Conservation (phyloP, 1,139 yeast genomes). For the Pichia terricola region DNA sequence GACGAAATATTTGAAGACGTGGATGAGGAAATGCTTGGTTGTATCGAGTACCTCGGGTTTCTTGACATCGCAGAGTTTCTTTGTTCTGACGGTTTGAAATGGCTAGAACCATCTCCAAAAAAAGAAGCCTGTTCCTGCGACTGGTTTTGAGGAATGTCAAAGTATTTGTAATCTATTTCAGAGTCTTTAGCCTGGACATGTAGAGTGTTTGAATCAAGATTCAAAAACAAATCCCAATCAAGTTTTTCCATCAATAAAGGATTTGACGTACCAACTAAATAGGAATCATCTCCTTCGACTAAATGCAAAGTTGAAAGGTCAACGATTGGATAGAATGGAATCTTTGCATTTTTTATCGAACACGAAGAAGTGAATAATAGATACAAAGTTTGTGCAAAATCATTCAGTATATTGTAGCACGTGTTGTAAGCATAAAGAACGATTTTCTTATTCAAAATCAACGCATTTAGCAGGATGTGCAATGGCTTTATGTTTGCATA, state of each 20-base stretch:
- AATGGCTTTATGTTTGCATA: slow-evolving; percentile 17
- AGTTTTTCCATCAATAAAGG: slow-evolving; percentile 36
- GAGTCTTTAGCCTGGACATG: slow-evolving; percentile 1
- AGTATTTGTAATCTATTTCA: slow-evolving; percentile 4
- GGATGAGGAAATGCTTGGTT: slow-evolving; percentile 1
- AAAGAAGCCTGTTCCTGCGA: not conserved
- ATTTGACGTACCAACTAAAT: slow-evolving; percentile 47
- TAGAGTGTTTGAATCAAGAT: slow-evolving; percentile 30
- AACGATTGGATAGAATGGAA: slow-evolving; percentile 40
- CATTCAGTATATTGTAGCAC: slow-evolving; percentile 40
- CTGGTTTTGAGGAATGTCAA: not conserved
- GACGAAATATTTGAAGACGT: slow-evolving; percentile 4
- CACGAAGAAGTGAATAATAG: slow-evolving; percentile 28
- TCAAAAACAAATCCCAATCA: slow-evolving; percentile 45
- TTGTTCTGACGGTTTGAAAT: not conserved
- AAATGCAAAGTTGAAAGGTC: slow-evolving; percentile 44
- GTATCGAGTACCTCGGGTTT: not conserved
- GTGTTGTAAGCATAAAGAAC: slow-evolving; percentile 41
- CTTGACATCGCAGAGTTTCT: not conserved
- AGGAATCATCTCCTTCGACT: slow-evolving; percentile 34
- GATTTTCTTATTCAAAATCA: slow-evolving; percentile 40
- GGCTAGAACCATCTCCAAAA: not conserved
- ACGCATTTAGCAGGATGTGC: slow-evolving; percentile 36
- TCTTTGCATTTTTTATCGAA: slow-evolving; percentile 31
- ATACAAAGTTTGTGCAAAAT: slow-evolving; percentile 34